These are phyloP conservation scores for Ustilago shanxiensis DNA, from an alignment of 1,284 basidiomycete genomes.

Conservation along the genomic window DNA sequence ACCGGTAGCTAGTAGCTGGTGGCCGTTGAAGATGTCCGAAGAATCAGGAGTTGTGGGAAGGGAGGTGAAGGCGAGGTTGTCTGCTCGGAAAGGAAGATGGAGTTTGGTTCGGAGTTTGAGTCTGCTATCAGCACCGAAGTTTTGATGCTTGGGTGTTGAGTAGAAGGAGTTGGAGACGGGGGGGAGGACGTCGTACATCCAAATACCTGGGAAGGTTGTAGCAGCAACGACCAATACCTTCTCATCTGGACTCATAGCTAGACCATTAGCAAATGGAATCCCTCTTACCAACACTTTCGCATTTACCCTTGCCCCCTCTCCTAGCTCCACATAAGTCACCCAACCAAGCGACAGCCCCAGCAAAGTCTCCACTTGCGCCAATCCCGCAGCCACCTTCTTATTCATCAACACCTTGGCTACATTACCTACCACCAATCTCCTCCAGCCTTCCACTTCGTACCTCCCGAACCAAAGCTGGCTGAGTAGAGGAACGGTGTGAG, in stretches of 20 bases:
- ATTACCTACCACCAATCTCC: not conserved
- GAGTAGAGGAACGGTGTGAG: conserved; percentile 19
- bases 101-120: conserved; percentile 70
- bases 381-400: conserved; percentile 20
- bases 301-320: conserved; percentile 3
- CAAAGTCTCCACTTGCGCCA: conserved; percentile 74
- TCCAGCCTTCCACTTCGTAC: not conserved
- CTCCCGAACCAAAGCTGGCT: not conserved
- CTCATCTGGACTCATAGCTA: conserved; percentile 75
- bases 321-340: conserved; percentile 64
- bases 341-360: conserved; percentile 76
- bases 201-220: conserved; percentile 73
- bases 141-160: not conserved
- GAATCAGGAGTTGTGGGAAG: not conserved
- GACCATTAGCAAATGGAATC: conserved; percentile 78
- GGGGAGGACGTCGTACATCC: conserved; percentile 72
- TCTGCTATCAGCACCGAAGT: not conserved
- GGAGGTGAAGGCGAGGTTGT: conserved; percentile 76
- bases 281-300: conserved; percentile 72
- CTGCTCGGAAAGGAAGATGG: conserved; percentile 75
- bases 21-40: conserved; percentile 28
- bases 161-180: conserved; percentile 55
- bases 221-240: conserved; percentile 75
- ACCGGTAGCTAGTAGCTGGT: conserved; percentile 75
- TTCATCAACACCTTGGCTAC: not conserved